Base-by-base conservation (phyloP, 2,329 filamentous ascomycete species). In the Rhynchosporium agropyri region DNA sequence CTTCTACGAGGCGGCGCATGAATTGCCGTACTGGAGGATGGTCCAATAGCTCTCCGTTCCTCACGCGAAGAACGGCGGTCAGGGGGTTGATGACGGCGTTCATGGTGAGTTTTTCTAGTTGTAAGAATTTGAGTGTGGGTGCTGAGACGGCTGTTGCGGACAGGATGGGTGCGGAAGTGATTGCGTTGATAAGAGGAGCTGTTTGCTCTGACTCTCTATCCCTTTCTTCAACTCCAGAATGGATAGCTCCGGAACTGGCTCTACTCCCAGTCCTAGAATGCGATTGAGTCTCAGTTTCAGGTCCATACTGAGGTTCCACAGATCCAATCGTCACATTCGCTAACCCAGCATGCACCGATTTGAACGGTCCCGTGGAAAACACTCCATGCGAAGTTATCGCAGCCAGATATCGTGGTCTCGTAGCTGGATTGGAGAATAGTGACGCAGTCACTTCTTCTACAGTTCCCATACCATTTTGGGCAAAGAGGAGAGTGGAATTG, bases 381-480 rank as follows among this genome's bases (percentile, higher is more conserved):
- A 87, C 79, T 2, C 84, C 84, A 63, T 87, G 84, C 6, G 80
- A 84, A 2, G 80, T 83, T 3, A 87, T 78, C 42, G 91, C 91
- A 46, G 88, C 77, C 65, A 96, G 81, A 75, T 93, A 96, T 65
- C 83, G 84, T 3, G 93, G 93, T 26, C 87, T 79, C 0, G 77
- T 79, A 3, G 72, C 71, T 0, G 80, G 77, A 63, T 88, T 79
- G 0, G 85, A 82, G 71, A 89, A 90, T 51, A 90, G 73, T 9
- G 80, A 71, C 63, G 85, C 84, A 7, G 61, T 68, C 55, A 90
- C 78, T 64, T 85, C 81, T 8, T 89, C 86, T 10, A 88, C 76
- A 1, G 83, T 77, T 38, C 90, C 92, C 85, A 97, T 89, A 53
- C 94, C 94, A 70, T 97, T 97, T 70, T 97, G 93, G 29, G 91